Percentiles rank a stretch among this genome's conserved stretches.
Evolutionary conservation across 805 yeast genomes (phyloP).

Genomic region (Ogataea allantospora): DNA sequence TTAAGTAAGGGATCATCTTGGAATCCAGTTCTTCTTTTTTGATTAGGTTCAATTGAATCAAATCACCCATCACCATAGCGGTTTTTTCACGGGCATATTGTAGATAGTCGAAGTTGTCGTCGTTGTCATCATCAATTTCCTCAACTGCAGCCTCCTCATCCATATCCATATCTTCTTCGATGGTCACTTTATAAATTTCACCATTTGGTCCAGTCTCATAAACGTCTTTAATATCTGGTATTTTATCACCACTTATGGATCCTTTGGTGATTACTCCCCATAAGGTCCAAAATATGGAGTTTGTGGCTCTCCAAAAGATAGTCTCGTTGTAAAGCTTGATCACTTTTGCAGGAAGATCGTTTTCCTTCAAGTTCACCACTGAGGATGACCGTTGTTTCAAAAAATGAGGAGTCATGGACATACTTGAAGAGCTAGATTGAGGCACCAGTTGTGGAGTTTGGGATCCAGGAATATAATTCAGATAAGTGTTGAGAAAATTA

Average conservation of each 20-base stretch:
- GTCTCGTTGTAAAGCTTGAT: slow-evolving; percentile 61
- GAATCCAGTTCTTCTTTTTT: slow-evolving; percentile 31
- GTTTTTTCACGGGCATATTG: slow-evolving; percentile 75
- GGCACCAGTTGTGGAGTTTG: slow-evolving; percentile 27
- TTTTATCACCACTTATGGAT: slow-evolving; percentile 12
- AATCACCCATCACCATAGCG: slow-evolving; percentile 70
- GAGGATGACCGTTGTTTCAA: slow-evolving; percentile 29
- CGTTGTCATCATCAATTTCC: slow-evolving; percentile 31
- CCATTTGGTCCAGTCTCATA: slow-evolving; percentile 56
- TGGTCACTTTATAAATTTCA: slow-evolving; percentile 41
- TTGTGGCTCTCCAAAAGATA: slow-evolving; percentile 77
- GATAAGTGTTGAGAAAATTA: slow-evolving; percentile 74
- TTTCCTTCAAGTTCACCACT: slow-evolving; percentile 37
- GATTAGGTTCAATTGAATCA: slow-evolving; percentile 57
- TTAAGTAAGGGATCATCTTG: slow-evolving; percentile 36
- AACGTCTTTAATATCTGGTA: slow-evolving; percentile 9
- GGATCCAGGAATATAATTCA: slow-evolving; percentile 50
- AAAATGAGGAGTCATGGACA: slow-evolving; percentile 10
- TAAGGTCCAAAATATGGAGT: slow-evolving; percentile 75
- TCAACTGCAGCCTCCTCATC: slow-evolving; percentile 31
- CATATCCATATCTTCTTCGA: slow-evolving; percentile 27
- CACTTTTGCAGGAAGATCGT: slow-evolving; percentile 35
- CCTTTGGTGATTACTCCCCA: slow-evolving; percentile 75
- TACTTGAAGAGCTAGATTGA: slow-evolving; percentile 8
- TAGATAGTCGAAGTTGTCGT: slow-evolving; percentile 75